phyloP scores from a whole-genome alignment of 768 basidiomycete species.

The Coprinopsis sp. region DNA sequence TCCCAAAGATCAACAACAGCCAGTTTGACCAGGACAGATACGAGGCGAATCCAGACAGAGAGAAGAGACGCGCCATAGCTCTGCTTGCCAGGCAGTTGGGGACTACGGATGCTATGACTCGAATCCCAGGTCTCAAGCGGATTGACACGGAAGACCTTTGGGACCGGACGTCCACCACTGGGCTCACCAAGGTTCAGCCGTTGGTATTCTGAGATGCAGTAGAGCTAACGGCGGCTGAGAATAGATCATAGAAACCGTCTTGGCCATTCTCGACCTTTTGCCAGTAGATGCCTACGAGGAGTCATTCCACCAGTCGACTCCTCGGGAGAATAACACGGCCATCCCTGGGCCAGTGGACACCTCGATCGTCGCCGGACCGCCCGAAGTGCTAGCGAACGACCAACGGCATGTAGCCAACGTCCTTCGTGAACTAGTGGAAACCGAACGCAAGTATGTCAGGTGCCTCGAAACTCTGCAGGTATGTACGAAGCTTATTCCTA shows the following conservation, averaged over 20 bases:
- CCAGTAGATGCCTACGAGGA: conserved; percentile 41
- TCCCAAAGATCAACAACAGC: conserved; percentile 55
- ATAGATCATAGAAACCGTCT: conserved; percentile 1
- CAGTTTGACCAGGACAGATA: conserved; percentile 62
- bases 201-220: no score
- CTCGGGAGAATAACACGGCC: no score
- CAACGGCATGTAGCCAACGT: conserved; percentile 73
- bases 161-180: conserved; percentile 87
- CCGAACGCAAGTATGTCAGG: conserved; percentile 94
- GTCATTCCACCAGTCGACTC: conserved; percentile 54
- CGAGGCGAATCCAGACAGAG: conserved; percentile 71
- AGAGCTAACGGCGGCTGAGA: conserved; percentile 22
- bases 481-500: conserved; percentile 21
- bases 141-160: conserved; percentile 92
- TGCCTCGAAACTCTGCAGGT: conserved; percentile 97
- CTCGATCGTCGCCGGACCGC: conserved; percentile 28
- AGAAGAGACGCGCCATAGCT: conserved; percentile 86
- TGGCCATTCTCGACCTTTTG: no score
- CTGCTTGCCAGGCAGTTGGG: conserved; percentile 88
- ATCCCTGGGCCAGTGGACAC: conserved; percentile 46
- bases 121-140: conserved; percentile 66
- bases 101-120: conserved; percentile 51
- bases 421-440: conserved; percentile 86
- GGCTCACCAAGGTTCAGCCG: conserved; percentile 94
- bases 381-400: conserved; percentile 44